These are phyloP conservation scores for Musa acuminata DNA, from an alignment of 176 grass and related monocot genomes.

Conservation along the genomic window DNA sequence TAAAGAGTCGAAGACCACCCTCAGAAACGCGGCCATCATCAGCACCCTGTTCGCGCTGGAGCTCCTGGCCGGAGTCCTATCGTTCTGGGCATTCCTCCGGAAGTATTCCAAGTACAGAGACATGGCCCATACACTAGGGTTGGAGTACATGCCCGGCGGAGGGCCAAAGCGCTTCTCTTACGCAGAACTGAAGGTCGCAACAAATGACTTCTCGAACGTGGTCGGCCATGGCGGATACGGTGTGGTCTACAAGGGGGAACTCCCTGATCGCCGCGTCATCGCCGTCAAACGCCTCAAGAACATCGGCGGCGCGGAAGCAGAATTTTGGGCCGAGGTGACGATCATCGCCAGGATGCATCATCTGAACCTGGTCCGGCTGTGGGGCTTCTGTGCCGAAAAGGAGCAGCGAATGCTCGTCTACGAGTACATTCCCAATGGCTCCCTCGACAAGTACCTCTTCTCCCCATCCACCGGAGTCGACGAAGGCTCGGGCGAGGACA, in stretches of 20 bases:
- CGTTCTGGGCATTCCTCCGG: slow-evolving; percentile 91
- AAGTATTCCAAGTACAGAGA: slow-evolving; percentile 96
- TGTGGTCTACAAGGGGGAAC: slow-evolving; percentile 62
- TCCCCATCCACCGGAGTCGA: neutral
- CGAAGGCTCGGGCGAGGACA: neutral
- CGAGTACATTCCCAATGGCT: slow-evolving; percentile 89
- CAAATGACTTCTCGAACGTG: slow-evolving; percentile 72
- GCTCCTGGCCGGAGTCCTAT: slow-evolving; percentile 62
- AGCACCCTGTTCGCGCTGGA: slow-evolving; percentile 54
- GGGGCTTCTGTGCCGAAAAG: slow-evolving; percentile 92
- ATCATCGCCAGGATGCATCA: slow-evolving; percentile 97
- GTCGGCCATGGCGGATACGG: slow-evolving; percentile 73
- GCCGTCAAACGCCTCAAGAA: slow-evolving; percentile 77
- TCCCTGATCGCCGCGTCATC: slow-evolving; percentile 63
- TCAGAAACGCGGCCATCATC: slow-evolving; percentile 65
- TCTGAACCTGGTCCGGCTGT: slow-evolving; percentile 89
- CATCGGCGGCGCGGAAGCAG: slow-evolving; percentile 67
- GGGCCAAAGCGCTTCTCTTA: slow-evolving; percentile 75
- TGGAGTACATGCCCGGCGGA: slow-evolving; percentile 72
- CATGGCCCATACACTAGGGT: slow-evolving; percentile 76
- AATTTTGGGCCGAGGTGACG: slow-evolving; percentile 97
- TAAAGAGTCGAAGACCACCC: slow-evolving; percentile 24
- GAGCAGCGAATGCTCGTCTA: slow-evolving; percentile 88
- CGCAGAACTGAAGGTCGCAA: slow-evolving; percentile 77
- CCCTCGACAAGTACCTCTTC: slow-evolving; percentile 89